Conservation (phyloP, 2,329 filamentous ascomycete species). For the Apiospora malaysiana region DNA sequence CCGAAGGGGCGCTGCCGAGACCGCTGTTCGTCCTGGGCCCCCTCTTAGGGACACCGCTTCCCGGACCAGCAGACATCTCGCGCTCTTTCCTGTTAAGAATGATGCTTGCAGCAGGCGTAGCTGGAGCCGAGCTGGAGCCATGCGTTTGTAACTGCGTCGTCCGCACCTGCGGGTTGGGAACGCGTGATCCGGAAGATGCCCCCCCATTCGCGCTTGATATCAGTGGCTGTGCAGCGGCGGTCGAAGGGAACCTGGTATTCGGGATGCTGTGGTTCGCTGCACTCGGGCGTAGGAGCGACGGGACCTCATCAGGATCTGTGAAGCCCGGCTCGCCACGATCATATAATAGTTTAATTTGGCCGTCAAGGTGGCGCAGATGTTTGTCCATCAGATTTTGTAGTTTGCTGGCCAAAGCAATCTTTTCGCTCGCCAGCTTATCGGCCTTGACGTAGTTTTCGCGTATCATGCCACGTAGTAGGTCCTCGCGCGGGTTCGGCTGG, state of each 20-base stretch:
- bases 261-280: constrained; percentile 59
- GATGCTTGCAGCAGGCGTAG: constrained; percentile 66
- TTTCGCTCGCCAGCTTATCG: constrained; percentile 76
- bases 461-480: constrained; percentile 68
- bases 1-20: constrained; percentile 53
- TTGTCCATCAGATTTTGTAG: constrained; percentile 65
- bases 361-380: constrained; percentile 66
- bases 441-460: constrained; percentile 71
- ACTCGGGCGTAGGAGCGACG: constrained; percentile 65
- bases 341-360: constrained; percentile 66
- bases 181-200: constrained; percentile 50
- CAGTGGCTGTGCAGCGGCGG: constrained; percentile 43
- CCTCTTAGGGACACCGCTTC: constrained; percentile 54
- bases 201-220: constrained; percentile 41
- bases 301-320: constrained; percentile 66
- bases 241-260: constrained; percentile 42
- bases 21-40: constrained; percentile 55
- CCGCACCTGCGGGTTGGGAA: constrained; percentile 54
- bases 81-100: constrained; percentile 62
- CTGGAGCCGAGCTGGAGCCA: constrained; percentile 61
- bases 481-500: constrained; percentile 76
- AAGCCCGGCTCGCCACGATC: constrained; percentile 68
- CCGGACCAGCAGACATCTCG: constrained; percentile 65
- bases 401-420: constrained; percentile 72
- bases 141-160: constrained; percentile 55